Percentiles rank a stretch among this genome's conserved stretches.
Evolutionary conservation across 345 rosid species (phyloP).

Genomic region (Eucalyptus leucophloia): DNA sequence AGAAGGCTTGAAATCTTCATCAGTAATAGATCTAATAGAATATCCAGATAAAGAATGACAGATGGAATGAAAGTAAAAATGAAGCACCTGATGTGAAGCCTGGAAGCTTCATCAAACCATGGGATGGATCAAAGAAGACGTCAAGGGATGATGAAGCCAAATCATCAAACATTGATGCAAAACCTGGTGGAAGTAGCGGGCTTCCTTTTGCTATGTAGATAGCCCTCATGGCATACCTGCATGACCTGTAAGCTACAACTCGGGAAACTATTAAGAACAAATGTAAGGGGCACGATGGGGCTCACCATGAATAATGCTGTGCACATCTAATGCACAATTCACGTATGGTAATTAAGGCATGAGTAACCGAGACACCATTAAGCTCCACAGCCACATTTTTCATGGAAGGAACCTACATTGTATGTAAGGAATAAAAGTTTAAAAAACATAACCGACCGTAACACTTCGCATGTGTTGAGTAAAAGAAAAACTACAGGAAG

Average conservation of each 20-base stretch:
- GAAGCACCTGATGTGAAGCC: constrained; percentile 66
- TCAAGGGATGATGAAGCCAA: constrained; percentile 87
- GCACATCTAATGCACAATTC: constrained; percentile 67
- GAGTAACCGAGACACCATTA: constrained; percentile 84
- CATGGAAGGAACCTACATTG: constrained; percentile 62
- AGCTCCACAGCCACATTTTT: constrained; percentile 86
- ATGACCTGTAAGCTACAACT: not conserved
- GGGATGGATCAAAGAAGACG: constrained; percentile 91
- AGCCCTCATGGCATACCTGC: constrained; percentile 92
- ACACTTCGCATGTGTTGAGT: not conserved
- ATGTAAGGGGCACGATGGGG: not conserved
- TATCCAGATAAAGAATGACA: not conserved
- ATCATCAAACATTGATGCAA: constrained; percentile 86
- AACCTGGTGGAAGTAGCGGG: constrained; percentile 76
- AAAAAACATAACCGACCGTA: not conserved
- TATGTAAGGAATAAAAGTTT: not conserved
- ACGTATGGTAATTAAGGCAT: constrained; percentile 79
- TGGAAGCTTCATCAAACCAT: constrained; percentile 59
- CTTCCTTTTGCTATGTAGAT: constrained; percentile 93
- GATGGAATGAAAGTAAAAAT: not conserved
- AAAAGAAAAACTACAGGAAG: not conserved
- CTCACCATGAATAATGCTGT: constrained; percentile 90
- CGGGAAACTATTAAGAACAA: not conserved
- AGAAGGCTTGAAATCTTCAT: not conserved
- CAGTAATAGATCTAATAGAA: not conserved